Conservation (phyloP, 176 grass and related monocot species). For the Avena atlantica region DNA sequence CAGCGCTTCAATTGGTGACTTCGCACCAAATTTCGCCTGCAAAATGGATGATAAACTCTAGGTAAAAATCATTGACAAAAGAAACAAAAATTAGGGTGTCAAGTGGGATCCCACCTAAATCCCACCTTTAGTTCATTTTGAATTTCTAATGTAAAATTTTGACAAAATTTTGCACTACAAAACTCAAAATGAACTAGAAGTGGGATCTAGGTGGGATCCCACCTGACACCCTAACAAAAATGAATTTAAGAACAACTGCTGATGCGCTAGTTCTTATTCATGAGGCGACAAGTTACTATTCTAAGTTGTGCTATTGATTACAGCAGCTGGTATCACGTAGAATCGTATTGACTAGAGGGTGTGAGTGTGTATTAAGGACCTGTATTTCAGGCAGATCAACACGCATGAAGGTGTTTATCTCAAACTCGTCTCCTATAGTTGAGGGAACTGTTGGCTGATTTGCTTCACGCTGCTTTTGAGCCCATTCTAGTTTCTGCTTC, state of each 20-base stretch:
- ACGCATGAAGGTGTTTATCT: conserved; percentile 96
- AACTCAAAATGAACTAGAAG: too few relatives aligned
- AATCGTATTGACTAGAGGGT: background rate
- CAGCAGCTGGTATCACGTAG: background rate
- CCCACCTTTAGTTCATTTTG: too few relatives aligned
- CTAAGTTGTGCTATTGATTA: background rate
- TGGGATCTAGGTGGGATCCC: too few relatives aligned
- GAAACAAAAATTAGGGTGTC: background rate
- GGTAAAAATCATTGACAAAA: conserved; percentile 33
- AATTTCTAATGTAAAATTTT: too few relatives aligned
- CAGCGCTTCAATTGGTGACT: conserved; percentile 68
- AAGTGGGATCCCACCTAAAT: too few relatives aligned
- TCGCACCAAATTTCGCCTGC: conserved; percentile 71
- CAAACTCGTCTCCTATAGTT: conserved; percentile 83
- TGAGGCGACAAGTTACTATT: conserved; percentile 1
- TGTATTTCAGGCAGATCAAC: conserved; percentile 88
- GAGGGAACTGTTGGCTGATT: conserved; percentile 80
- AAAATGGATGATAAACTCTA: background rate
- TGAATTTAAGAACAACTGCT: background rate
- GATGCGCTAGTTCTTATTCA: background rate
- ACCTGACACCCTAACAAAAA: too few relatives aligned
- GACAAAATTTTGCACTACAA: too few relatives aligned
- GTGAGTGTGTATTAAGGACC: conserved; percentile 43
- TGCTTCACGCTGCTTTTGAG: conserved; percentile 60
- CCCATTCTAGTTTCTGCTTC: conserved; percentile 88